A percentile compares a stretch with the other conserved stretches of the same genome.
Evolutionary conservation across 1,284 basidiomycete genomes (phyloP).

Genomic region (Cutaneotrichosporon spelunceum): DNA sequence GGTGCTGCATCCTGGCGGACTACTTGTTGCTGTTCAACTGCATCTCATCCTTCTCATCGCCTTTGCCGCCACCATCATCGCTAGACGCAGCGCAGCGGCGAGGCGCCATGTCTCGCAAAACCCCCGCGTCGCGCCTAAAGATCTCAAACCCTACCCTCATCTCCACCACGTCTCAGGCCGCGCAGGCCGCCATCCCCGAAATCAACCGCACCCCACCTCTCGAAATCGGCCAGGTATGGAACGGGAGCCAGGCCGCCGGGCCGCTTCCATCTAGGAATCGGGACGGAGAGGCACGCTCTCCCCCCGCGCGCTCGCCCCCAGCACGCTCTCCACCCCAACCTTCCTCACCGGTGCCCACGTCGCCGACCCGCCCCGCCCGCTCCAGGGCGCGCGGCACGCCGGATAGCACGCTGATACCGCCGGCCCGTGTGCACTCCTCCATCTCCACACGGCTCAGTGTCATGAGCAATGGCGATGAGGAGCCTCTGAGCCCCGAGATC

Average conservation of each 20-base stretch:
- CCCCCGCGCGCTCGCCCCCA: not conserved
- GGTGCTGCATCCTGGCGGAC: no score
- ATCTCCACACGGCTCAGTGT: slow-evolving; percentile 1
- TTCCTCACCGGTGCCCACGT: not conserved
- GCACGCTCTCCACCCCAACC: not conserved
- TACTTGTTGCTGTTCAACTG: not conserved
- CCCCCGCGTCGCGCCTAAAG: slow-evolving; percentile 33
- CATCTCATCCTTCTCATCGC: not conserved
- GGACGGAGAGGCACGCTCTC: not conserved
- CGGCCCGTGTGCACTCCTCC: not conserved
- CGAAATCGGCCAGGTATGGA: slow-evolving; percentile 4
- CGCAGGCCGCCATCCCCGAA: not conserved
- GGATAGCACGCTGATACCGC: slow-evolving; percentile 1
- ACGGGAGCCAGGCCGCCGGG: slow-evolving; percentile 1
- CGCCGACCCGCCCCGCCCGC: slow-evolving; percentile 5
- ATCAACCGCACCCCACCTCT: not conserved
- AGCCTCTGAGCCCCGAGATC: slow-evolving; percentile 7
- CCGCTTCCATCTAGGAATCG: not conserved
- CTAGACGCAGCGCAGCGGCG: slow-evolving; percentile 4
- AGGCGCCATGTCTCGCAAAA: slow-evolving; percentile 27
- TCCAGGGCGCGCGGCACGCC: slow-evolving; percentile 9
- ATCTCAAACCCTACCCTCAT: slow-evolving; percentile 34
- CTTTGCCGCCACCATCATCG: not conserved
- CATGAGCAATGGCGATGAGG: slow-evolving; percentile 11
- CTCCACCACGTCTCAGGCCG: slow-evolving; percentile 1